phyloP scores from a whole-genome alignment of 768 basidiomycete species.

The Ramaria sp. region DNA sequence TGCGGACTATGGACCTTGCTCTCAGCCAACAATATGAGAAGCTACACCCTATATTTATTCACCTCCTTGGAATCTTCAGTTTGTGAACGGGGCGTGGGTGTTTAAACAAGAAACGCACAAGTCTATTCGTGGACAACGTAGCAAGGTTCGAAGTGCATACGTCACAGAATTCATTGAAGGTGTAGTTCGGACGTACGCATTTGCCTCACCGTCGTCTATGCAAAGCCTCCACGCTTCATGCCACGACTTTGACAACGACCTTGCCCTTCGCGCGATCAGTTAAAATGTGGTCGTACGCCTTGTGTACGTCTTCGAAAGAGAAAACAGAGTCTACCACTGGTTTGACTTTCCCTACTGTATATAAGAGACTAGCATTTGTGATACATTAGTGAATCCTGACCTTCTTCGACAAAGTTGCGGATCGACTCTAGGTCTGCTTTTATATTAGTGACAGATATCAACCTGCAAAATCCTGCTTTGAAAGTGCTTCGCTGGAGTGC shows the following conservation, averaged over 20 bases:
- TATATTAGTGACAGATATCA: constrained; percentile 23
- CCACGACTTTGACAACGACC: constrained; percentile 37
- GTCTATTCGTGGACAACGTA: too few relatives aligned
- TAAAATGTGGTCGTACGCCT: constrained; percentile 54
- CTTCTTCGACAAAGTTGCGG: constrained; percentile 30
- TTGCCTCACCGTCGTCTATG: too few relatives aligned
- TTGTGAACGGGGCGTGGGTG: too few relatives aligned
- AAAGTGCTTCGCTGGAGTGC: background rate
- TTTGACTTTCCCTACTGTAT: constrained; percentile 33
- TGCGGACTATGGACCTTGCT: too few relatives aligned
- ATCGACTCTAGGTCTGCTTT: constrained; percentile 26
- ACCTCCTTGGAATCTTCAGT: too few relatives aligned
- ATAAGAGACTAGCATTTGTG: background rate
- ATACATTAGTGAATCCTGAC: constrained; percentile 18
- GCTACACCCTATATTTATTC: too few relatives aligned
- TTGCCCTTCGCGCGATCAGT: constrained; percentile 51
- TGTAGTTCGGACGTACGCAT: too few relatives aligned
- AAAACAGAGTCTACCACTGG: constrained; percentile 49
- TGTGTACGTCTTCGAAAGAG: constrained; percentile 40
- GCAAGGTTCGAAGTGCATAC: too few relatives aligned
- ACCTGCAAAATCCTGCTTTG: constrained; percentile 16
- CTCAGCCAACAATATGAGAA: too few relatives aligned
- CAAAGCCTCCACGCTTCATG: background rate
- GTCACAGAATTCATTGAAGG: too few relatives aligned
- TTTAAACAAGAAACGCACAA: too few relatives aligned